Evolutionary conservation across 2,329 filamentous ascomycete genomes (phyloP), one percentile per base, ranked within the genome.

Genomic region (Blumeriella jaapii): DNA sequence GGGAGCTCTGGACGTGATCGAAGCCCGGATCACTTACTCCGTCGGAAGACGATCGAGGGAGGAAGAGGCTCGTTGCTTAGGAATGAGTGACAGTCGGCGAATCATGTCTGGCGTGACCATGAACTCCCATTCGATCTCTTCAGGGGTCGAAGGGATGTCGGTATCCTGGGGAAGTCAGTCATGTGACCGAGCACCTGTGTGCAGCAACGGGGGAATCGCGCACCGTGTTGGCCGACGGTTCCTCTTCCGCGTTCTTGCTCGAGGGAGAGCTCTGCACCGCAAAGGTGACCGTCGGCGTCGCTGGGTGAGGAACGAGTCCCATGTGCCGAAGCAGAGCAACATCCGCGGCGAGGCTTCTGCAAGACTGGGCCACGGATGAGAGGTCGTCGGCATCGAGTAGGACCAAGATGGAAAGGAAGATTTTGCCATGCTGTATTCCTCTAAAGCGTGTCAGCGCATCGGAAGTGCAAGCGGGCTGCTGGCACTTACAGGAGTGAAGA

Each of bases 31-130:
- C 7, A 24, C 22, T 24, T 24, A 24, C 22, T 78, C 74, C 0
- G 65, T 55, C 10, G 74, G 73, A 2, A 78, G 61, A 34, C 71
- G 64, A 23, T 62, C 50, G 6, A 78, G 57, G 14, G 41, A 40
- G 18, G 45, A 27, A 13, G 38, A 36, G 14, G 36, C 26, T 13
- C 36, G 31, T 25, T 32, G 31, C 15, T 24, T 23, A 14, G 41
- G 46, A 16, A 44, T 39, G 25, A 30, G 31, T 19, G 41, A 42
- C 4, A 48, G 35, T 5, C 41, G 41, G 11, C 34, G 36, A 5
- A 45, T 41, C 17, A 51, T 36, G n/a, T 50, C 50, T 28, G 44
- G 39, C 9, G 45, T 48, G 26, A 49, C 24, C 18, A 48, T 27
- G 23, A 50, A 49, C 14, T 38, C 41, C 46, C 46, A 45, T 6